phyloP scores from a whole-genome alignment of 2,329 filamentous ascomycete genomes.

The Calonectria multiphialidica region DNA sequence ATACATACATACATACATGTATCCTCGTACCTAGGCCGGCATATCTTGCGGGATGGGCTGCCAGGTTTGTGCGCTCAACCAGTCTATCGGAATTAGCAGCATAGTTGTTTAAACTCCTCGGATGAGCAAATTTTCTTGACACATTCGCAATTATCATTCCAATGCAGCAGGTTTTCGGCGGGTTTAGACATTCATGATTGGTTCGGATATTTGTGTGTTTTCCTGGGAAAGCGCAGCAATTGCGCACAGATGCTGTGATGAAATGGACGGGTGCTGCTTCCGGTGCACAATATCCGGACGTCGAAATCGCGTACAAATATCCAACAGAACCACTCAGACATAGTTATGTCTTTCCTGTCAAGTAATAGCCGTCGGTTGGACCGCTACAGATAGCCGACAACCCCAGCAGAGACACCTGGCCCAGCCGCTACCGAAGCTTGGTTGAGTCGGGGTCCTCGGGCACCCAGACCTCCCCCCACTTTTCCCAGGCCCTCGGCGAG shows the following conservation, averaged over 20 bases:
- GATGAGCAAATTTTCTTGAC: neutral
- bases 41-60: neutral
- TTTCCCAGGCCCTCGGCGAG: slow-evolving; percentile 10
- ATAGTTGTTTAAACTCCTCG: neutral
- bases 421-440: slow-evolving; percentile 5
- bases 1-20: neutral
- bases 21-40: neutral
- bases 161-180: neutral
- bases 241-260: neutral
- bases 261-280: neutral
- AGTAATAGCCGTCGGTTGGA: neutral
- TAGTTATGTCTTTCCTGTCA: neutral
- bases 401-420: slow-evolving; percentile 3
- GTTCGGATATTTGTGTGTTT: neutral
- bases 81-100: neutral
- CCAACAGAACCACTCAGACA: neutral
- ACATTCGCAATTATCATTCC: neutral
- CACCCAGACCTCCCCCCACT: slow-evolving; percentile 2
- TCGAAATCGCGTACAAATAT: neutral
- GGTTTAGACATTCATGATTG: neutral
- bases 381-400: neutral
- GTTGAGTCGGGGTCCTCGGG: slow-evolving; percentile 9
- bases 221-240: neutral
- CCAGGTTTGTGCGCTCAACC: neutral
- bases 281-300: neutral